These are phyloP conservation scores for Psilocybe cubensis DNA, from an alignment of 768 basidiomycete species.

Conservation along the genomic window DNA sequence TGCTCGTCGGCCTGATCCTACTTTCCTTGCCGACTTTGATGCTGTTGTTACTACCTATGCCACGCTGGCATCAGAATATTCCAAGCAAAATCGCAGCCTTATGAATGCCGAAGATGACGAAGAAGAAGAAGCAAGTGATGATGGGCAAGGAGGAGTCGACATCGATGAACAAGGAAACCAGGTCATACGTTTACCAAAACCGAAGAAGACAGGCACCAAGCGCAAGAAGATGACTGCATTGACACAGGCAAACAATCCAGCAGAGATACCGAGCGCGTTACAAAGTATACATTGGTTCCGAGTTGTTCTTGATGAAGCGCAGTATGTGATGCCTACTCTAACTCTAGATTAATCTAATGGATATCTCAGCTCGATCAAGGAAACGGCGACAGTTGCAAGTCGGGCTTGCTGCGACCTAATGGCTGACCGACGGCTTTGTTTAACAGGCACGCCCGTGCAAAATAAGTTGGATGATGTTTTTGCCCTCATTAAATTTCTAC, in stretches of 20 bases:
- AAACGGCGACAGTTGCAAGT: conserved; percentile 91
- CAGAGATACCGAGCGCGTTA: conserved; percentile 72
- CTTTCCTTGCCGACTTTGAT: conserved; percentile 91
- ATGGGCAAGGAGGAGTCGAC: conserved; percentile 63
- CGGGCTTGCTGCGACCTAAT: conserved; percentile 94
- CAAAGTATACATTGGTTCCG: conserved; percentile 98
- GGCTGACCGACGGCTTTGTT: conserved; percentile 89
- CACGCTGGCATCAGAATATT: conserved; percentile 93
- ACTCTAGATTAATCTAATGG: neutral
- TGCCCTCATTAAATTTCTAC: conserved; percentile 95
- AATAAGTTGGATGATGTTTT: conserved; percentile 99
- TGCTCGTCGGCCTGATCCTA: conserved; percentile 81
- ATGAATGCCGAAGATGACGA: conserved; percentile 63
- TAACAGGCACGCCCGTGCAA: conserved; percentile 99
- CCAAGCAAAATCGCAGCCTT: conserved; percentile 79
- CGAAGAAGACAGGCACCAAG: conserved; percentile 71
- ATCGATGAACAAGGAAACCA: conserved; percentile 71
- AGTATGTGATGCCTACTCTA: conserved; percentile 60
- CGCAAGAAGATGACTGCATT: conserved; percentile 56
- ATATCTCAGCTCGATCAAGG: conserved; percentile 86
- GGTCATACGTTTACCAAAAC: conserved; percentile 59
- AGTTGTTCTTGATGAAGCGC: conserved; percentile 92
- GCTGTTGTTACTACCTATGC: conserved; percentile 97
- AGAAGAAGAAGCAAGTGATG: conserved; percentile 72
- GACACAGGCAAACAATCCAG: conserved; percentile 32